phyloP scores from a whole-genome alignment of 2,329 filamentous ascomycete species.

The Sporothrix pseudoabietina region DNA sequence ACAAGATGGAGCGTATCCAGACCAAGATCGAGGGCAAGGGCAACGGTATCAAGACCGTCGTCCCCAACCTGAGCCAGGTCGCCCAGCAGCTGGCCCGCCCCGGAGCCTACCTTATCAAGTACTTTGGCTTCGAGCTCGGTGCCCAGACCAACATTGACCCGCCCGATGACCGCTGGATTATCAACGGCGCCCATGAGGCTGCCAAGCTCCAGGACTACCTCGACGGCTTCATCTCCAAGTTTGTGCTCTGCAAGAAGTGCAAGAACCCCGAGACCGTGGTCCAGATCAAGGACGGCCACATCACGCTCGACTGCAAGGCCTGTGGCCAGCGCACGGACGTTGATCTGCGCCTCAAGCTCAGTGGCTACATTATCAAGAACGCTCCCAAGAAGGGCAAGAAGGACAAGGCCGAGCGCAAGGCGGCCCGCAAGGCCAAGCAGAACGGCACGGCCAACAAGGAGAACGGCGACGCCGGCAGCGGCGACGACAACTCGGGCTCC shows the following conservation, averaged over 20 bases:
- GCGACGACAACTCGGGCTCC: constrained; percentile 58
- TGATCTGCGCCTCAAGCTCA: constrained; percentile 91
- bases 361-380: constrained; percentile 96
- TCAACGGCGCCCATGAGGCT: constrained; percentile 96
- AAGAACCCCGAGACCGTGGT: constrained; percentile 99
- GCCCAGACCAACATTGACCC: constrained; percentile 98
- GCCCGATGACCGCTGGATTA: constrained; percentile 98
- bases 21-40: constrained; percentile 99
- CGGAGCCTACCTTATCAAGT: constrained; percentile 96
- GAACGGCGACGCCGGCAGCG: constrained; percentile 54
- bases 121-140: constrained; percentile 98
- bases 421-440: constrained; percentile 86
- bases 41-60: constrained; percentile 98
- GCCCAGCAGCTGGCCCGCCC: constrained; percentile 89
- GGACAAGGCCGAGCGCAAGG: constrained; percentile 90
- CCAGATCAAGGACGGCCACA: constrained; percentile 88
- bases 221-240: constrained; percentile 97
- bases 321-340: constrained; percentile 92
- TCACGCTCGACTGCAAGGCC: constrained; percentile 96
- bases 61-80: constrained; percentile 95
- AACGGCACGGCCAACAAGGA: constrained; percentile 63
- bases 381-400: constrained; percentile 93
- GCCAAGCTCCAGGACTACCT: constrained; percentile 96
- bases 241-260: constrained; percentile 99
- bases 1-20: constrained; percentile 99